Conservation (phyloP, 2,329 filamentous ascomycete species). For the Claviceps pazoutovae region DNA sequence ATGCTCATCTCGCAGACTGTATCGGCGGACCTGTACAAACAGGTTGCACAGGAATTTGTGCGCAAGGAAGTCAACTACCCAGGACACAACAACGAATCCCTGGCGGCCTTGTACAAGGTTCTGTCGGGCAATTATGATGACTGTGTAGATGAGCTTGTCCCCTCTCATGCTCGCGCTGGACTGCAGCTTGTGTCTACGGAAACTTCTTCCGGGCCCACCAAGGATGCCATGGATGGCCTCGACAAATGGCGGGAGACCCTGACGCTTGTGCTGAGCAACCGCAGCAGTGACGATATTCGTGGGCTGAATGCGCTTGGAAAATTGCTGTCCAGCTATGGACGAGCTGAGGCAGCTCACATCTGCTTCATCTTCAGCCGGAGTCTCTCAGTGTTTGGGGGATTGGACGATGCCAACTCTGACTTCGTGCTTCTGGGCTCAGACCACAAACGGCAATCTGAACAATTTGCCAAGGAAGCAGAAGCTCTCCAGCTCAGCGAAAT, state of each 20-base stretch:
- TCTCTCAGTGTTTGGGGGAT: constrained; percentile 59
- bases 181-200: constrained; percentile 80
- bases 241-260: constrained; percentile 93
- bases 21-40: constrained; percentile 75
- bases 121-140: constrained; percentile 91
- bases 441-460: constrained; percentile 55
- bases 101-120: constrained; percentile 85
- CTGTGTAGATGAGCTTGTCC: constrained; percentile 89
- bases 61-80: constrained; percentile 82
- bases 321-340: constrained; percentile 70
- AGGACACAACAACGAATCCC: constrained; percentile 67
- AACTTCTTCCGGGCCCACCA: constrained; percentile 43
- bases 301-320: constrained; percentile 70
- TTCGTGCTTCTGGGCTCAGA: constrained; percentile 80
- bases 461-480: constrained; percentile 69
- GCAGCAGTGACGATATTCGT: constrained; percentile 63
- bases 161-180: constrained; percentile 79
- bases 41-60: constrained; percentile 90
- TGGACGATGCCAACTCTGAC: constrained; percentile 65
- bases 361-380: constrained; percentile 80
- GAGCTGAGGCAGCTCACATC: constrained; percentile 82
- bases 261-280: constrained; percentile 73
- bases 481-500: constrained; percentile 89
- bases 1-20: constrained; percentile 72
- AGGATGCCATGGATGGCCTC: constrained; percentile 68